Evolutionary conservation across 495 filamentous ascomycete genomes (phyloP).

Genomic region (Parathielavia hyrcaniae): DNA sequence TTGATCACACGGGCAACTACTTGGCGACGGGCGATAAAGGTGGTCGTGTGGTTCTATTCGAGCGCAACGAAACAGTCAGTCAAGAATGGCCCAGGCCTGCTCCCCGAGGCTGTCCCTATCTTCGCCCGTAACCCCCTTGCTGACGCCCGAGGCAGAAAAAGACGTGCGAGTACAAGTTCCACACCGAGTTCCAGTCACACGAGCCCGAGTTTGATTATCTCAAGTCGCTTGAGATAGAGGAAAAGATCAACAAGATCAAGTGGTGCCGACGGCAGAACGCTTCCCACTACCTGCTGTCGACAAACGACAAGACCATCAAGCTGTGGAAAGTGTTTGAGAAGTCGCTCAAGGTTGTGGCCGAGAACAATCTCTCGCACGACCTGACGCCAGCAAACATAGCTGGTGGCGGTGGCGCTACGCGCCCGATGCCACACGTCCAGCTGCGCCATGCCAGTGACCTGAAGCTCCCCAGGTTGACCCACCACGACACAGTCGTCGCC

Average conservation of each 20-base stretch:
- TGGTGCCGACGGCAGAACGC: slow-evolving; percentile 98
- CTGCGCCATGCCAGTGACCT: slow-evolving; percentile 78
- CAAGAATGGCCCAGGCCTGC: slow-evolving; percentile 1
- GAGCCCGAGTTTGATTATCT: slow-evolving; percentile 99
- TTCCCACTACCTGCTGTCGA: slow-evolving; percentile 95
- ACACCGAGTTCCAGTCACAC: slow-evolving; percentile 99
- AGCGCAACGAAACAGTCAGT: slow-evolving; percentile 92
- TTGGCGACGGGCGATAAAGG: slow-evolving; percentile 97
- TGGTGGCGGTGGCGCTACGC: slow-evolving; percentile 66
- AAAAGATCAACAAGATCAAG: slow-evolving; percentile 99
- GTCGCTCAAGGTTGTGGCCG: slow-evolving; percentile 94
- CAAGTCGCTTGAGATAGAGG: slow-evolving; percentile 98
- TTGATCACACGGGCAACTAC: slow-evolving; percentile 98
- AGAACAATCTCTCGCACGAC: slow-evolving; percentile 96
- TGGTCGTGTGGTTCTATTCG: slow-evolving; percentile 91
- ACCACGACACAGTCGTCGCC: slow-evolving; percentile 97
- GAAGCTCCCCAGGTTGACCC: slow-evolving; percentile 90
- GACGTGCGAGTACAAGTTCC: slow-evolving; percentile 99
- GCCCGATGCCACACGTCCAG: slow-evolving; percentile 58
- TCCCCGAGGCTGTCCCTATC: neutral
- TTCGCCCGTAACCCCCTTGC: neutral
- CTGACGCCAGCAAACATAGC: slow-evolving; percentile 71
- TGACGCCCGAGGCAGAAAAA: slow-evolving; percentile 67
- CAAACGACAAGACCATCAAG: slow-evolving; percentile 99
- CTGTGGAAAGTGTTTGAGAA: slow-evolving; percentile 99